Evolutionary conservation across 176 grass and related monocot genomes (phyloP), one percentile per base, ranked within the genome.

Genomic region (Elaeis guineensis): DNA sequence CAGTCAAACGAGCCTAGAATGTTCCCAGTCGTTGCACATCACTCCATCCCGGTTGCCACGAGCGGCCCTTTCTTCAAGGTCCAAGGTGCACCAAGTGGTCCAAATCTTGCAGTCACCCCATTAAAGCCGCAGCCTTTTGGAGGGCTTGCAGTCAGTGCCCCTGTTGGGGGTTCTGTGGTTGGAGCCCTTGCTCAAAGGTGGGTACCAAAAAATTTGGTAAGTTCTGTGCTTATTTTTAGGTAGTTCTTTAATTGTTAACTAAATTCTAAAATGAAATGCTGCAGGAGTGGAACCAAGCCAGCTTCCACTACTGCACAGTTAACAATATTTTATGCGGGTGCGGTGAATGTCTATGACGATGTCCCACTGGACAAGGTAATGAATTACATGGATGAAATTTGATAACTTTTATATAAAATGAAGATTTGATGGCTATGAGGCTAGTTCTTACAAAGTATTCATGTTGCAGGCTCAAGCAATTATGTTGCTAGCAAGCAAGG

Each of bases 321-420:
- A 22, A 58, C 52, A 58, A 83, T 91, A 48, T 81, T 87, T 64
- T 87, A 81, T 59, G 66, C 58, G 1, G 89, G 80, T 25, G 58
- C 73, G 8, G 73, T 79, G 49, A 68, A 50, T 32, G 73, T 65
- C 29, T 79, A 75, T 24, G 67, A 76, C 57, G 77, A 81, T n/a
- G 67, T 79, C 17, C 51, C 74, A 5, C 19, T 64, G 52, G 84
- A 93, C 24, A 81, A 79, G 80, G 84, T 88, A 70, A 23, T 35
- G 26, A 35, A 55, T 44, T 50, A 53, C 26, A 65, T 59, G 22
- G 16, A 39, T 39, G 9, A 39, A 12, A 39, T 12, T 39, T 24
- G 49, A 19, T 29, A 6, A 29, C 28, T 71, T 55, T 48, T 26
- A 51, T 69, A 61, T 66, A 17, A 49, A 19, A 29, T 66, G 57